Evolutionary conservation across 164 flowering plant genomes (phyloP).

Genomic region (Nymphaea thermarum): DNA sequence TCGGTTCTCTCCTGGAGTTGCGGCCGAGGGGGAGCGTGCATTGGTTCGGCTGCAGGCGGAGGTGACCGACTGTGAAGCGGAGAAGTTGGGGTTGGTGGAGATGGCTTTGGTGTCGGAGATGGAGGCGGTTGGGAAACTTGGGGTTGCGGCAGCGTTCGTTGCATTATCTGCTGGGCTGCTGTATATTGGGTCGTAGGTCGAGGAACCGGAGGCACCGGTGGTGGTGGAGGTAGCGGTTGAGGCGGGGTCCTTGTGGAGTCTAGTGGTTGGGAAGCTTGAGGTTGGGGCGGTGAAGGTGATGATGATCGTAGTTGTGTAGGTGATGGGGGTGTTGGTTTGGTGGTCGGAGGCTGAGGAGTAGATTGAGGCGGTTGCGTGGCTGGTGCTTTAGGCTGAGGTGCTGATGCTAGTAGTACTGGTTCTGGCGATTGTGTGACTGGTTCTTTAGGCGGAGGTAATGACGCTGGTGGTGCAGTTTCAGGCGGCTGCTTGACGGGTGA

Average conservation of each 20-base stretch:
- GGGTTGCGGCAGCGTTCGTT: neutral
- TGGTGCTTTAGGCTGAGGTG: slow-evolving; percentile 9
- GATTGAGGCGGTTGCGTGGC: slow-evolving; percentile 10
- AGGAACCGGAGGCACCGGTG: neutral
- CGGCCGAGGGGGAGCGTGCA: neutral
- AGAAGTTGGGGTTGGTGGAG: neutral
- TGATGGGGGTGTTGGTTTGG: slow-evolving; percentile 2
- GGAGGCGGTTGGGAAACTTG: neutral
- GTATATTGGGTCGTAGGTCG: neutral
- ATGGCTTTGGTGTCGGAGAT: neutral
- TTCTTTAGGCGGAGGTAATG: neutral
- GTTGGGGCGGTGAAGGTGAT: slow-evolving; percentile 1
- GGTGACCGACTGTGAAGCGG: neutral
- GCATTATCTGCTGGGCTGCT: neutral
- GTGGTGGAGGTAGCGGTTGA: neutral
- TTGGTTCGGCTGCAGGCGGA: neutral
- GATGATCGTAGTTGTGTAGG: neutral
- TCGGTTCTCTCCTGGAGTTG: neutral
- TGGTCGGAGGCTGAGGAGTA: slow-evolving; percentile 1
- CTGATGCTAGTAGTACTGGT: neutral
- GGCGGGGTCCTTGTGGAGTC: neutral
- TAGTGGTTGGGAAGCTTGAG: neutral
- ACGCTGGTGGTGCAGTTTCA: slow-evolving; percentile 14
- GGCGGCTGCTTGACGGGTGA: too few relatives aligned
- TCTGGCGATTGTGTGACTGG: neutral